phyloP scores from a whole-genome alignment of 176 grass and related monocot species.

The Avena sativa region DNA sequence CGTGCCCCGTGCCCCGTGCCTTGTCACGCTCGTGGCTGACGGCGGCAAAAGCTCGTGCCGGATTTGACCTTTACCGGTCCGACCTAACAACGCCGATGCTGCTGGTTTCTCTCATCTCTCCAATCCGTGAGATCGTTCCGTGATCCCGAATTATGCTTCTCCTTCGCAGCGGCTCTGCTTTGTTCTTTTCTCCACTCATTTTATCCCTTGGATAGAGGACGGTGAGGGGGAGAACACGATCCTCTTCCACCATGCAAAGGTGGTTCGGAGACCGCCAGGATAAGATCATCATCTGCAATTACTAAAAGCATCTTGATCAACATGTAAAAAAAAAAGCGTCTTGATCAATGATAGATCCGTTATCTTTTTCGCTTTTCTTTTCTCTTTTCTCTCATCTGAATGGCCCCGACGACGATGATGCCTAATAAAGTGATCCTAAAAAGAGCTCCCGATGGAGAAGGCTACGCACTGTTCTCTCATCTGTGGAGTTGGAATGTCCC shows the following conservation, averaged over 20 bases:
- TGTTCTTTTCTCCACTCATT: constrained; percentile 16
- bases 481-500: neutral
- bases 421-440: neutral
- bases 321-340: neutral
- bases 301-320: neutral
- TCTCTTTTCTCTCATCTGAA: neutral
- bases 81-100: too few relatives aligned
- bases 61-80: constrained; percentile 1
- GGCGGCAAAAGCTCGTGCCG: neutral
- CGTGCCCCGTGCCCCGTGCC: neutral
- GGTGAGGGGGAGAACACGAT: constrained; percentile 24
- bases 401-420: neutral
- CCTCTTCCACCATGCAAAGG: constrained; percentile 31
- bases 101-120: neutral
- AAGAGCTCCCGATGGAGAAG: neutral
- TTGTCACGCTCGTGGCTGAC: neutral
- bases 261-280: neutral
- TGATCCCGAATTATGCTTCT: neutral
- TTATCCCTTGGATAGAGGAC: neutral
- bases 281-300: neutral
- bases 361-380: neutral
- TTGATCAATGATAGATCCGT: neutral
- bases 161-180: neutral
- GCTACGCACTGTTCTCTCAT: neutral
- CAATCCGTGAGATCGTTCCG: neutral